Evolutionary conservation across 2,329 filamentous ascomycete genomes (phyloP), one percentile per base, ranked within the genome.

Genomic region (Fusarium falciforme): DNA sequence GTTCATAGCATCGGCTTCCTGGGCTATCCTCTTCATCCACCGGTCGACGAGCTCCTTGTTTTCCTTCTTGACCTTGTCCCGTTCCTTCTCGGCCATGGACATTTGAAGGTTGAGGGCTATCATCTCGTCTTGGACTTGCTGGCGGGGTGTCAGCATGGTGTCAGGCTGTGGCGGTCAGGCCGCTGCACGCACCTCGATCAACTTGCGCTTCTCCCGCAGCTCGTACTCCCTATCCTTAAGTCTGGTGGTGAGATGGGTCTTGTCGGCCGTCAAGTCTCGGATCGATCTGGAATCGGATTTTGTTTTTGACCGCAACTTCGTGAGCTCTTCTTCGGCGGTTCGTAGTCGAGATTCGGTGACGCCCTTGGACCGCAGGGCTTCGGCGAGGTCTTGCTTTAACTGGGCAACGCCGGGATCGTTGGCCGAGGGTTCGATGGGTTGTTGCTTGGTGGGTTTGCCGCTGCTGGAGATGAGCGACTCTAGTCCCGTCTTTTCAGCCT

Each of bases 61-160:
- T 81, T 98, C 96, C 68, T 87, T 88, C 80, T 91, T 90, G 72
- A 97, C 85, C 82, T 91, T 92, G 80, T 92, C 91, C 31, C 89
- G 87, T 79, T 91, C 90, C 80, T 95, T 90, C 81, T 97, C 95
- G 4, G 93, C 92, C 86, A 98, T 90, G 76, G 96, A 95, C 49
- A 98, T 87, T 82, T 98, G 93, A 74, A 98, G 87, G 76, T 95
- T 95, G 55, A 98, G 84, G 1, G 94, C 92, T 60, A 97, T 92
- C 83, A 98, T 92, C 82, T 99, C 96, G 83, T 98, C 95, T 84
- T 98, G 96, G 62, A 98, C 92, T 78, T 96, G 90, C 89, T 93
- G 77, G 52, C 66, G 16, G 7, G 55, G 8, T 47, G 66, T 81
- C 59, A 77, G 71, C 40, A 49, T 31, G 40, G 10, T 6, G 29